Evolutionary conservation across 1,139 yeast species (phyloP), one percentile per base, ranked within the genome.

Genomic region (Hyphopichia fennica): DNA sequence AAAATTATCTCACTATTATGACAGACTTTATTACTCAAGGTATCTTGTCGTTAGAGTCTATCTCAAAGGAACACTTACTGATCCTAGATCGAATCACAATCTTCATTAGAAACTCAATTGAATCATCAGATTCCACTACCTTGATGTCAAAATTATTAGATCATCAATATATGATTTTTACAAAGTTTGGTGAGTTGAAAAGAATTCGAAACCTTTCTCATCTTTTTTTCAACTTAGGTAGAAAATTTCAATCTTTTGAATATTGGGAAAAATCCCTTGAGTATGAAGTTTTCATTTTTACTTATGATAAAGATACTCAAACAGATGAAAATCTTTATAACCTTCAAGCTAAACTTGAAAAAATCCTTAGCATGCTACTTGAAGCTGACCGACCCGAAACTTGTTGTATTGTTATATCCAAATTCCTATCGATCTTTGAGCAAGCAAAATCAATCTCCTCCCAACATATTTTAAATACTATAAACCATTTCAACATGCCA

Each of bases 191-290:
- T 9, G 65, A 65, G 40, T 35, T 41, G 8, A 65, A 63, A 41
- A 49, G 74, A 38, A 53, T 67, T 9, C 52, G 64, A 41, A 65
- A 65, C 44, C 38, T 66, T 4, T 60, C 70, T 4, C 60, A 62
- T 44, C 39, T 66, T 4, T 45, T 55, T 25, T 61, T 43, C 43
- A 58, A 52, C 35, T 39, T 54, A 19, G 57, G 63, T 7, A 50
- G 41, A 17, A 50, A 44, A 25, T 33, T 43, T 9, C 38, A 34
- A 7, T 40, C 41, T 14, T 17, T 41, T 9, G 31, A 35, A 1
- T 43, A 40, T 20, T 56, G 60, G 52, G 46, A 45, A 16, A 19
- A 47, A 6, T 48, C 63, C 7, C 42, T 64, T 17, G 53, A 50
- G 0, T 52, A 52, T 43, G 72, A 67, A 43, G 38, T 40, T n/a